These are phyloP conservation scores for Taxawa tesnikishii DNA, from an alignment of 2,329 filamentous ascomycete genomes.

Conservation along the genomic window DNA sequence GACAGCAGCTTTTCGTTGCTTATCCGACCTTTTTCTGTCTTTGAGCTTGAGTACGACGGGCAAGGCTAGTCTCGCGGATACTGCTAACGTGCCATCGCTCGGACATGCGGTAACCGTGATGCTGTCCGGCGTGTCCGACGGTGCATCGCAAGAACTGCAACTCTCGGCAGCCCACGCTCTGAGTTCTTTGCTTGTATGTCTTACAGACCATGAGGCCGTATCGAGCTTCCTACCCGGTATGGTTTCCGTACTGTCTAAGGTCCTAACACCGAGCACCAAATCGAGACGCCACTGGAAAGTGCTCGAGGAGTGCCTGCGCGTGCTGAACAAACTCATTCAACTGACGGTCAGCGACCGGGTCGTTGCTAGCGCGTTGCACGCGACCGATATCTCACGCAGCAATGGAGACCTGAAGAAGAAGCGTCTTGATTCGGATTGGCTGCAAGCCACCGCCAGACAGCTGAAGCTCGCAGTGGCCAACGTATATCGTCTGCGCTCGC, in stretches of 20 bases:
- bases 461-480: slow-evolving; percentile 72
- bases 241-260: slow-evolving; percentile 66
- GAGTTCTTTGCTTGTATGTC: slow-evolving; percentile 45
- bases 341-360: slow-evolving; percentile 7
- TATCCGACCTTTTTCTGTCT: slow-evolving; percentile 53
- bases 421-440: slow-evolving; percentile 41
- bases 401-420: slow-evolving; percentile 5
- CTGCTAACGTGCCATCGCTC: slow-evolving; percentile 58
- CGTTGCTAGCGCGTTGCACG: background rate
- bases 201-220: slow-evolving; percentile 62
- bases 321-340: slow-evolving; percentile 11
- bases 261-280: slow-evolving; percentile 57
- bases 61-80: slow-evolving; percentile 38
- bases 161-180: slow-evolving; percentile 56
- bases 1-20: slow-evolving; percentile 56
- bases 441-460: slow-evolving; percentile 67
- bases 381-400: slow-evolving; percentile 22
- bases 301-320: slow-evolving; percentile 30
- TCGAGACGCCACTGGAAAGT: slow-evolving; percentile 50
- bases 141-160: slow-evolving; percentile 55
- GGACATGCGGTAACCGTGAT: slow-evolving; percentile 74
- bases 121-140: slow-evolving; percentile 58
- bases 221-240: slow-evolving; percentile 82
- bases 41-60: slow-evolving; percentile 38
- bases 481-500: slow-evolving; percentile 61